Conservation (phyloP, 306 rosid species). For the Cucumis melo region DNA sequence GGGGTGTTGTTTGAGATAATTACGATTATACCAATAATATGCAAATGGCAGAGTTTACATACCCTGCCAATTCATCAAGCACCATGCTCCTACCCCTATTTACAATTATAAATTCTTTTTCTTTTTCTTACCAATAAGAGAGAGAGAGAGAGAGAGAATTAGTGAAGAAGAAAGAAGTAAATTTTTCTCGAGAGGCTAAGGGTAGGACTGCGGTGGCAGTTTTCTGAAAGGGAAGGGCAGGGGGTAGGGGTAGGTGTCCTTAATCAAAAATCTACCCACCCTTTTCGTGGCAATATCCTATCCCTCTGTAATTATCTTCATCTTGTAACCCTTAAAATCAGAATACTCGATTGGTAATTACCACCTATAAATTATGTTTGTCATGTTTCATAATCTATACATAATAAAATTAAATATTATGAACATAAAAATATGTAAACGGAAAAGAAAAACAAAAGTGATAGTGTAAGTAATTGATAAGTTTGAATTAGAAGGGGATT, state of each 20-base stretch:
- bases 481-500: no score
- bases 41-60: not conserved
- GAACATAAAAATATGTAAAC: no score
- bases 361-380: no score
- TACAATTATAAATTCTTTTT: no score
- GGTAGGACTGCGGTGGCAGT: slow-evolving; percentile 8
- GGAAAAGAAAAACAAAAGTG: no score
- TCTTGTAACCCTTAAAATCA: no score
- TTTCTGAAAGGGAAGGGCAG: not conserved
- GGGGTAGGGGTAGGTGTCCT: slow-evolving; percentile 6
- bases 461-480: no score
- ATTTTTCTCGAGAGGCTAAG: not conserved
- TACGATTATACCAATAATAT: not conserved
- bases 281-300: not conserved
- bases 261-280: not conserved
- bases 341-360: no score
- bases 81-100: not conserved
- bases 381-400: no score
- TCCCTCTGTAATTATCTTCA: not conserved
- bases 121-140: no score
- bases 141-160: not conserved
- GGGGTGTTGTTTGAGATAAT: not conserved
- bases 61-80: not conserved
- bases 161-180: not conserved
- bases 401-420: no score